These are phyloP conservation scores for Tolypocladium guangdongense DNA, from an alignment of 2,329 filamentous ascomycete species.

Conservation along the genomic window DNA sequence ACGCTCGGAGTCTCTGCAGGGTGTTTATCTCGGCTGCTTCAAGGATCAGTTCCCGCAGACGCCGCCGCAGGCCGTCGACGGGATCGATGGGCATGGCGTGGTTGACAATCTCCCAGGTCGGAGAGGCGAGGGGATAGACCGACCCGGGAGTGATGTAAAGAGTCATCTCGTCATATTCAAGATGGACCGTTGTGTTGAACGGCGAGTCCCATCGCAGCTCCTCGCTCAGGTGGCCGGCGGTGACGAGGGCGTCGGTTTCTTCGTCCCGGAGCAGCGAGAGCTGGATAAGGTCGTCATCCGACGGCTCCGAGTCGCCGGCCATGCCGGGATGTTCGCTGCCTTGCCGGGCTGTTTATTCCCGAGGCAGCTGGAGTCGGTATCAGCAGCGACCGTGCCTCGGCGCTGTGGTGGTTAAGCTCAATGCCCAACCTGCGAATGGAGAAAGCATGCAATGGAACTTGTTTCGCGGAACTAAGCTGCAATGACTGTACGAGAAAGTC, in stretches of 20 bases:
- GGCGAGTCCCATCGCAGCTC: conserved; percentile 9
- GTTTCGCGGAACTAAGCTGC: background rate
- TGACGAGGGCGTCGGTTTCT: conserved; percentile 15
- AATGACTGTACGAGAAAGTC: too few relatives aligned
- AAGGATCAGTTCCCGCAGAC: conserved; percentile 8
- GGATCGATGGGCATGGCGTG: conserved; percentile 7
- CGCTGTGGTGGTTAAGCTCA: too few relatives aligned
- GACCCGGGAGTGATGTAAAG: conserved; percentile 12
- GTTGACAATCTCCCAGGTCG: conserved; percentile 8
- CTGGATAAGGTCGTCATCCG: conserved; percentile 15
- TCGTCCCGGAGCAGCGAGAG: conserved; percentile 16
- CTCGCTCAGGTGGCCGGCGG: conserved; percentile 9
- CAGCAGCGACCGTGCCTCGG: background rate
- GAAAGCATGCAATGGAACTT: too few relatives aligned
- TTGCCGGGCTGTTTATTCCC: too few relatives aligned
- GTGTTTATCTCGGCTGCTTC: conserved; percentile 10
- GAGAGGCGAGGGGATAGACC: conserved; percentile 11
- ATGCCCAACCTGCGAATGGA: too few relatives aligned
- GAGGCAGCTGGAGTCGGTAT: background rate
- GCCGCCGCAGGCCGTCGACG: conserved; percentile 9
- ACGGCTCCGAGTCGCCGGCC: background rate
- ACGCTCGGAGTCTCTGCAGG: conserved; percentile 5
- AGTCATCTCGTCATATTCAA: conserved; percentile 12
- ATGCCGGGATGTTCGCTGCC: background rate
- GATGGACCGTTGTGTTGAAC: conserved; percentile 8